phyloP scores from a whole-genome alignment of 1,139 yeast species.

The Pichia sp. region DNA sequence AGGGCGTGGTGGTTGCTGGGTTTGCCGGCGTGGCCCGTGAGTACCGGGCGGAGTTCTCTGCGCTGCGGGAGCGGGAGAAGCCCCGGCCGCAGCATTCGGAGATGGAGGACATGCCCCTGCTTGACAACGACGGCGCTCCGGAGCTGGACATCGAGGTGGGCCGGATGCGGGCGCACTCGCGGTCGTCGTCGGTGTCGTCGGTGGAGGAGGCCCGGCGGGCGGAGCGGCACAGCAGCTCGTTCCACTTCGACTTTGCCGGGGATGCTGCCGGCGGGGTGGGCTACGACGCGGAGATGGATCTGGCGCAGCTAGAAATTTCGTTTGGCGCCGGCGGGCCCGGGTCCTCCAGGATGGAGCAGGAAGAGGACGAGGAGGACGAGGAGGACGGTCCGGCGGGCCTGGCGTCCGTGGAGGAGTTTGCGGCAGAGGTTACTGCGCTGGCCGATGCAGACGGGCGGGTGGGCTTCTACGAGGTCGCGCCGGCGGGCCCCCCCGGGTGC shows the following conservation, averaged over 20 bases:
- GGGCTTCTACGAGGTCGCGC: neutral
- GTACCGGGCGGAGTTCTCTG: neutral
- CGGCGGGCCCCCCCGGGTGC: neutral
- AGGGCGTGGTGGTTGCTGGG: neutral
- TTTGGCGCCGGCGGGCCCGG: neutral
- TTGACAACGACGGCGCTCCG: constrained; percentile 1
- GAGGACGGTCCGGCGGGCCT: neutral
- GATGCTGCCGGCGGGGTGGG: neutral
- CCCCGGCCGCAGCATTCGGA: too few species aligned
- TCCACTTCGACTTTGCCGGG: constrained; percentile 18
- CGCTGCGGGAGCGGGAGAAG: neutral
- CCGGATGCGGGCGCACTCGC: constrained; percentile 11
- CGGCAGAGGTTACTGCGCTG: neutral
- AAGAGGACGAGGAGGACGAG: neutral
- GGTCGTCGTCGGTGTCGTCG: constrained; percentile 26
- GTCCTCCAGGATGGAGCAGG: too few species aligned
- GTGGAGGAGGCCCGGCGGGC: constrained; percentile 30
- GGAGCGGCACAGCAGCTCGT: constrained; percentile 15
- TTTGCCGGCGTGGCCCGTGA: neutral
- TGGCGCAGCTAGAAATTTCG: constrained; percentile 17
- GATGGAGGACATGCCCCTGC: neutral
- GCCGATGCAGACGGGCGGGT: neutral
- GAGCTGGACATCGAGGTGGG: constrained; percentile 12
- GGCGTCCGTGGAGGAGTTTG: neutral
- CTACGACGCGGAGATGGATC: constrained; percentile 11